Conservation (phyloP, 345 rosid genomes). For the Toxicodendron radicans region DNA sequence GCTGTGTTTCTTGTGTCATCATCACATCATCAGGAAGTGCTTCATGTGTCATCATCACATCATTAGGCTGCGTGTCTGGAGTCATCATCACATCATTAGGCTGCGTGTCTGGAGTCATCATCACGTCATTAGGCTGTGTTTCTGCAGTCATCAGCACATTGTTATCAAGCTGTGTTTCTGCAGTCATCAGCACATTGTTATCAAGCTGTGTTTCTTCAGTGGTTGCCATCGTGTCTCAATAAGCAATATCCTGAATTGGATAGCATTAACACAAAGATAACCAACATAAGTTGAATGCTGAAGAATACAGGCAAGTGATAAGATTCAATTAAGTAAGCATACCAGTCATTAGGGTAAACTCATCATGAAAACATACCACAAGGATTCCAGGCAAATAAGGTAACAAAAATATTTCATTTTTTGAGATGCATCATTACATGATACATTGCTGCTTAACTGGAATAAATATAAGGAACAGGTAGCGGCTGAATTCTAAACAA, state of each 20-base stretch:
- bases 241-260: slow-evolving; percentile 20
- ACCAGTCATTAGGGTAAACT: background rate
- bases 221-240: slow-evolving; percentile 30
- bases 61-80: background rate
- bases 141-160: background rate
- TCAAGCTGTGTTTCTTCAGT: slow-evolving; percentile 25
- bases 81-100: background rate
- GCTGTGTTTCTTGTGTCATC: background rate
- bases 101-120: background rate
- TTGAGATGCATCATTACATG: too few relatives aligned
- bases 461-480: too few relatives aligned
- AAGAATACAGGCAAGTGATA: background rate
- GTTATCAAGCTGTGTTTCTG: background rate
- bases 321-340: background rate
- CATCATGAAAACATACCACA: background rate
- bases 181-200: too few relatives aligned
- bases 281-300: background rate
- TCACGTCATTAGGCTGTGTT: background rate
- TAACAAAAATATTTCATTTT: background rate
- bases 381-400: background rate
- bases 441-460: too few relatives aligned
- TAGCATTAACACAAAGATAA: slow-evolving; percentile 8
- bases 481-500: background rate
- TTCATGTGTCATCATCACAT: background rate
- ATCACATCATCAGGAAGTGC: background rate